phyloP scores from a whole-genome alignment of 257 asterid genomes.

The Echites panduratus region DNA sequence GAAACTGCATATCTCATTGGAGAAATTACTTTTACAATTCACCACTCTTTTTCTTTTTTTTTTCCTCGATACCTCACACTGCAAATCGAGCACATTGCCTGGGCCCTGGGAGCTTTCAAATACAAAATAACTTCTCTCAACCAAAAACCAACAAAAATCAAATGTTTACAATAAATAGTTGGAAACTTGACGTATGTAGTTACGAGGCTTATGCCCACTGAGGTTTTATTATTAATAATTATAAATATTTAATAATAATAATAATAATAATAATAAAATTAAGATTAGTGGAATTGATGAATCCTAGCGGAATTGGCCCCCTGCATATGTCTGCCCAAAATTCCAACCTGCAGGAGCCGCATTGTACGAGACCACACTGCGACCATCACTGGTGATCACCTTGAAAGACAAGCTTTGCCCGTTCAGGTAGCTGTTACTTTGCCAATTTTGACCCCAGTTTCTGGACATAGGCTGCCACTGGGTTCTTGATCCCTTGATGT shows the following conservation, averaged over 20 bases:
- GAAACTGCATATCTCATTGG: neutral
- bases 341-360: slow-evolving; percentile 68
- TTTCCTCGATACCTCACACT: neutral
- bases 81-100: neutral
- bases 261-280: no score
- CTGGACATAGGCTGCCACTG: slow-evolving; percentile 88
- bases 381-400: slow-evolving; percentile 75
- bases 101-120: neutral
- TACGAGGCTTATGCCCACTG: neutral
- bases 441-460: slow-evolving; percentile 99
- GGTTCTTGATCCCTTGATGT: slow-evolving; percentile 77
- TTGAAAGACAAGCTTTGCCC: slow-evolving; percentile 81
- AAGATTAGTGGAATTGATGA: neutral
- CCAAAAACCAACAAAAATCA: no score
- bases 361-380: slow-evolving; percentile 69
- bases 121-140: neutral
- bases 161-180: neutral
- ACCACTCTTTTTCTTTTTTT: neutral
- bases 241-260: no score
- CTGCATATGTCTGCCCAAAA: slow-evolving; percentile 77
- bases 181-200: neutral
- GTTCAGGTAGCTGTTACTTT: slow-evolving; percentile 71
- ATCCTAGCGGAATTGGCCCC: slow-evolving; percentile 54
- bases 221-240: neutral
- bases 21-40: neutral